Evolutionary conservation across 371 early-diverging fungal genomes (phyloP).

Genomic region (Rhizopus sp.): DNA sequence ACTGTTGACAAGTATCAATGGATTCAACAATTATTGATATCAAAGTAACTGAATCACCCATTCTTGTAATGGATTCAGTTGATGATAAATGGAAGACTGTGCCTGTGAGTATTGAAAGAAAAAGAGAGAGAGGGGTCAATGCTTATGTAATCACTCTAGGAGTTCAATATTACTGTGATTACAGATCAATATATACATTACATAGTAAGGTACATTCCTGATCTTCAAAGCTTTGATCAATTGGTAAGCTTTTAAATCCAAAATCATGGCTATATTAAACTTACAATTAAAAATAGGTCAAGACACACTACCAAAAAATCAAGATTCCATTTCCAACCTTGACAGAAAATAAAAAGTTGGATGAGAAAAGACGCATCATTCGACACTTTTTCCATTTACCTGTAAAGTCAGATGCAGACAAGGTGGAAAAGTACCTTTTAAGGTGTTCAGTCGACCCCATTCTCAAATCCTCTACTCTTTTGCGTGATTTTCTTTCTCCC

Average conservation of each 20-base stretch:
- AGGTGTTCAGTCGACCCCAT: conserved; percentile 36
- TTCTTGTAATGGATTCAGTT: conserved; percentile 24
- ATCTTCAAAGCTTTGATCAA: conserved; percentile 61
- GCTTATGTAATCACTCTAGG: conserved; percentile 4
- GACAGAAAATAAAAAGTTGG: conserved; percentile 18
- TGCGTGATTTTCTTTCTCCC: conserved; percentile 51
- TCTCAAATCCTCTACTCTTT: conserved; percentile 35
- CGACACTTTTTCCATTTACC: conserved; percentile 29
- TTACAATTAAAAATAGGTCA: conserved; percentile 30
- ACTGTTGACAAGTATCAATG: conserved; percentile 4
- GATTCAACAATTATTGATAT: conserved; percentile 18
- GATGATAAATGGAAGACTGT: conserved; percentile 26
- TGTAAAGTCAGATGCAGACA: conserved; percentile 43
- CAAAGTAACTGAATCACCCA: conserved; percentile 24
- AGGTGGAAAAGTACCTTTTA: conserved; percentile 45
- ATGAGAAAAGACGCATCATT: conserved; percentile 39
- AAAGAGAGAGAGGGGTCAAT: background rate
- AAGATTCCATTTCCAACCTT: conserved; percentile 48
- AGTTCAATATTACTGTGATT: conserved; percentile 57
- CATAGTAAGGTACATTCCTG: conserved; percentile 59
- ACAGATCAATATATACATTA: conserved; percentile 45
- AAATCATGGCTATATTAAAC: background rate
- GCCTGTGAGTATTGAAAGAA: conserved; percentile 16
- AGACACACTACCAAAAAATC: conserved; percentile 43
- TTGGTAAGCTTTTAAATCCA: conserved; percentile 38